Evolutionary conservation across 441 rosid genomes (phyloP), one percentile per base, ranked within the genome.

Genomic region (Hura crepitans): DNA sequence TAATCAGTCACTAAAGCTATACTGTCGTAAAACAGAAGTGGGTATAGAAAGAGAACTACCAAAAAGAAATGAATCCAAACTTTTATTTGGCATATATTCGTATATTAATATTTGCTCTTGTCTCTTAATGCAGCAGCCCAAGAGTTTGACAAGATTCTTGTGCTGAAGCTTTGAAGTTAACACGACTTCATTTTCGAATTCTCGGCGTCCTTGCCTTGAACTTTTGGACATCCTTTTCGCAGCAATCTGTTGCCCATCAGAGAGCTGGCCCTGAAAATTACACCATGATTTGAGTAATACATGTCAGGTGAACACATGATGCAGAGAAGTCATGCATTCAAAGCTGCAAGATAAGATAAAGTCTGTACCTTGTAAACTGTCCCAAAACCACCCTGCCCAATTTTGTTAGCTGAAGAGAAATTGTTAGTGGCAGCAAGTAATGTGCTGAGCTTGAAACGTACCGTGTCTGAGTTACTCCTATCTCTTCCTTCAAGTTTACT

Each of bases 61-160:
- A 43, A 85, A 87, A 23, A 88, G 62, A 67, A 82, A 81, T 43
- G 66, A 73, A 57, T 88, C 94, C 74, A 88, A 75, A 78, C 94
- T 87, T 77, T 81, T 84, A 80, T 84, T 87, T 9, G 86, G 81
- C 68, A 85, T 59, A 31, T 75, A 85, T 51, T 87, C 91, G 62
- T 91, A 91, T 58, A 90, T 60, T 60, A 86, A 55, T 86, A 87
- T 83, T 66, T 80, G 84, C 68, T 89, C 95, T 60, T 85, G 82
- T 35, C 56, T 61, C 27, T 89, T 76, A 69, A 85, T 81, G 75
- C 89, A 84, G 39, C 77, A 86, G 54, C 54, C 54, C n/a, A 49
- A 49, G 23, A 49, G 54, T n/a, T 49, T 49, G n/a, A 49, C 54
- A 49, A 49, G 54, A 49, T 49, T 49, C 54, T 49, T 49, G 15